These are phyloP conservation scores for Carallia brachiata DNA, from an alignment of 345 rosid genomes.

Conservation along the genomic window DNA sequence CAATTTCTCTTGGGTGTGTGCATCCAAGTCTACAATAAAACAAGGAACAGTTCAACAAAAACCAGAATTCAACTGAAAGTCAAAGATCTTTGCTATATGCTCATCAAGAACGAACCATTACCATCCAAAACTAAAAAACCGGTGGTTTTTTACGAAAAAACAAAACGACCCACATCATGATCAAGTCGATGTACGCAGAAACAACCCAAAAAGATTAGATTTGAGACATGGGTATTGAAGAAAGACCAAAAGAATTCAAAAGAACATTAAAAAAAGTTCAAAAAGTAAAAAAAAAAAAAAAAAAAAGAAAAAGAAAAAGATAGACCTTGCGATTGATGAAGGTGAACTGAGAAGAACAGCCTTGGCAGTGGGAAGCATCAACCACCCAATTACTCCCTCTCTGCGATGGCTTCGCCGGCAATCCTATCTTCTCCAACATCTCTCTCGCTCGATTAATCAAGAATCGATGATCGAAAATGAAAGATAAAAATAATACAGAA, in stretches of 20 bases:
- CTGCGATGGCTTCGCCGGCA: conserved; percentile 81
- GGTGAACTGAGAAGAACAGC: conserved; percentile 86
- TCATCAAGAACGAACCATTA: no score
- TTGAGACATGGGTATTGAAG: conserved; percentile 14
- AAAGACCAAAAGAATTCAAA: background rate
- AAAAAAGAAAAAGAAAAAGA: background rate
- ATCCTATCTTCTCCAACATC: conserved; percentile 92
- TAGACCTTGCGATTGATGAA: conserved; percentile 97
- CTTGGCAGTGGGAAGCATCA: conserved; percentile 93
- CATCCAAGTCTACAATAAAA: no score
- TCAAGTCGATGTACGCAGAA: background rate
- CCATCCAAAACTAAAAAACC: no score
- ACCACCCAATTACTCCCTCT: conserved; percentile 82
- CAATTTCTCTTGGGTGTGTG: no score
- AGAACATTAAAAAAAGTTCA: background rate
- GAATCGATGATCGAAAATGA: no score
- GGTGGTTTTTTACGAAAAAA: background rate
- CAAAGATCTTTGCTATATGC: no score
- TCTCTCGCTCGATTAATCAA: background rate
- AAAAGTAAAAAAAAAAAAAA: background rate
- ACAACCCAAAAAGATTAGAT: background rate
- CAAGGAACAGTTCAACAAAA: no score
- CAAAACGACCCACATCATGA: background rate
- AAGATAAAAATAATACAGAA: background rate
- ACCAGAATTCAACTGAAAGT: no score